Base-by-base conservation (phyloP, 2,329 filamentous ascomycete genomes). In the Fragosphaeria purpurea region DNA sequence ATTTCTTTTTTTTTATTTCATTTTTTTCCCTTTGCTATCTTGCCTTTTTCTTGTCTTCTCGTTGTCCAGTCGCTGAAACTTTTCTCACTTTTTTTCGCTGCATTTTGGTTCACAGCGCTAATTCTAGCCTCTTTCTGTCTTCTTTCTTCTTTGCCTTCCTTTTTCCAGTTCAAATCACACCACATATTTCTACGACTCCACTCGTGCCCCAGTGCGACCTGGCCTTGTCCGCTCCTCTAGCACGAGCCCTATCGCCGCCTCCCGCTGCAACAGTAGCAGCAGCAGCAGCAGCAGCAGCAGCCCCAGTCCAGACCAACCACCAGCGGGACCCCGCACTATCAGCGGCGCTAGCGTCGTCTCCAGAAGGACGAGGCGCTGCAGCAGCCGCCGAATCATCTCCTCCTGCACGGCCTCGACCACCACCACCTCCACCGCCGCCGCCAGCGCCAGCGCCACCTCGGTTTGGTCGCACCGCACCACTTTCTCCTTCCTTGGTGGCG, bases 281-380 rank as follows among this genome's bases (percentile, higher is more conserved):
- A n/a, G n/a, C n/a, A n/a, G n/a, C n/a, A n/a, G 46, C 46, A 30
- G 31, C 50, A 41, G 39, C 43, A 43, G n/a, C 40, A 39, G 51
- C 43, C 39, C 10, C 39, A 51, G 44, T 48, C 52, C 46, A 54
- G 43, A 48, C 39, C 48, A 50, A 32, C 39, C 34, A n/a, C 47
- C 42, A 35, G 41, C n/a, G 22, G 22, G 6, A 42, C 30, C 41
- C 41, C 51, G 33, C 43, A 34, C 46, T 42, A 48, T 48, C 45
- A 50, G 44, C 32, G 13, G 22, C 35, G 22, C 44, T 53, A 50
- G 51, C 51, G 48, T 41, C 42, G 35, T 31, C 38, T 37, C 45
- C 7, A 37, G 38, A 50, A 32, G 48, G 48, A 53, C 44, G 50
- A 44, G 48, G 44, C 44, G 47, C 41, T 44, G 41, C 51, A 53